Base-by-base conservation (phyloP, 805 yeast species). In the Jamesozyma lodderae region DNA sequence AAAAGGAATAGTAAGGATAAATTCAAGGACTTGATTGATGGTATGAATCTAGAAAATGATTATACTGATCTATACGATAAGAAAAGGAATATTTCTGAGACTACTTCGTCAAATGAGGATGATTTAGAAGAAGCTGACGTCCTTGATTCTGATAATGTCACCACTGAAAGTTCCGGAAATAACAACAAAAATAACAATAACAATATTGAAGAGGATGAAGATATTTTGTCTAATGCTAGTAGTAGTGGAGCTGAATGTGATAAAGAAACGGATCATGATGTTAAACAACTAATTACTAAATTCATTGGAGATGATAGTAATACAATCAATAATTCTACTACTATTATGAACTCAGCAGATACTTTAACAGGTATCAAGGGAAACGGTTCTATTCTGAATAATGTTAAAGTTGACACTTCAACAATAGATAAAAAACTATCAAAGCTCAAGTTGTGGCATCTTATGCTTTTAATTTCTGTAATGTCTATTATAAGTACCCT, bases 141-240 rank as follows among this genome's bases (percentile, higher is more conserved):
- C n/a, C n/a, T n/a, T n/a, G n/a, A n/a, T n/a, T n/a, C n/a, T n/a
- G n/a, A n/a, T n/a, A n/a, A n/a, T n/a, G n/a, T n/a, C n/a, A n/a
- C n/a, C n/a, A n/a, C n/a, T n/a, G n/a, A n/a, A n/a, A n/a, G n/a
- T n/a, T n/a, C n/a, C n/a, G n/a, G n/a, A n/a, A n/a, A n/a, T n/a
- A n/a, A n/a, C n/a, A n/a, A n/a, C n/a, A n/a, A n/a, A n/a, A 20
- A 28, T 29, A 18, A 35, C 20, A 17, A 42, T 27, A 33, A n/a
- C n/a, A n/a, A n/a, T n/a, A n/a, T n/a, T n/a, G n/a, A n/a, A n/a
- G n/a, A 27, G 16, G 53, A 49, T 34, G 48, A 43, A 22, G 53
- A 49, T 34, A 43, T 49, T 22, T 29, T 49, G 17, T 49, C 53
- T 6, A 46, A 46, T 32, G 44, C 50, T 7, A 49, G 53, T 35